Conservation (phyloP, 108 stramenopile genomes). For the Epipyxis sp. region DNA sequence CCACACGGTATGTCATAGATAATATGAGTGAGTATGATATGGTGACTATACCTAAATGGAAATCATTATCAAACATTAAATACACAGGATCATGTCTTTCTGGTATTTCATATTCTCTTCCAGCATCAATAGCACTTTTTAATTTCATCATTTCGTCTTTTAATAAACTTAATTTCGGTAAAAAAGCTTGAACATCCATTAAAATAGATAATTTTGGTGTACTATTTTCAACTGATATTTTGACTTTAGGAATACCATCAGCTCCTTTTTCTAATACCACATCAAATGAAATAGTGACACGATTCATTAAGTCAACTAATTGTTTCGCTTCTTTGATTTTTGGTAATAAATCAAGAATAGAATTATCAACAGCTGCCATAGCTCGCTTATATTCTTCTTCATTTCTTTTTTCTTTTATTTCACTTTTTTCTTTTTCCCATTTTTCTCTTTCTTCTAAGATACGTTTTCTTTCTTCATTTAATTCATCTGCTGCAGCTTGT, state of each 20-base stretch:
- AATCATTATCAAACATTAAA: conserved; percentile 59
- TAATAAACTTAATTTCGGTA: conserved; percentile 49
- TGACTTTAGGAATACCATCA: conserved; percentile 29
- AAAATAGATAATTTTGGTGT: conserved; percentile 40
- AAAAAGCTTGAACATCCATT: conserved; percentile 57
- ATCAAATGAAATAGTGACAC: conserved; percentile 50
- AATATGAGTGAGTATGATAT: no score
- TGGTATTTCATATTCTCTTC: conserved; percentile 42
- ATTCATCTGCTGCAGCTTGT: not conserved
- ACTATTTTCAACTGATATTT: conserved; percentile 52
- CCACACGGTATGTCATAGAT: no score
- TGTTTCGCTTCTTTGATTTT: conserved; percentile 59
- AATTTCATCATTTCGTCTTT: conserved; percentile 52
- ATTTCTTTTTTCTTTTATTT: conserved; percentile 3
- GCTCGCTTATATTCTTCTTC: conserved; percentile 36
- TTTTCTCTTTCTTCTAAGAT: conserved; percentile 18
- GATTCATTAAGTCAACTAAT: conserved; percentile 44
- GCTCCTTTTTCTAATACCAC: conserved; percentile 29
- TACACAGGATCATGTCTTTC: conserved; percentile 44
- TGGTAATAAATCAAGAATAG: conserved; percentile 56
- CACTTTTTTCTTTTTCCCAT: conserved; percentile 26
- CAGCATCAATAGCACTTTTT: conserved; percentile 52
- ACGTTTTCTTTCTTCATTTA: conserved; percentile 2
- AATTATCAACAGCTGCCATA: conserved; percentile 49
- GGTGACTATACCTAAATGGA: conserved; percentile 56